Percentiles rank a stretch among this genome's conserved stretches.
Conservation (phyloP, 805 yeast species). For the Wickerhamomyces mucosus region DNA sequence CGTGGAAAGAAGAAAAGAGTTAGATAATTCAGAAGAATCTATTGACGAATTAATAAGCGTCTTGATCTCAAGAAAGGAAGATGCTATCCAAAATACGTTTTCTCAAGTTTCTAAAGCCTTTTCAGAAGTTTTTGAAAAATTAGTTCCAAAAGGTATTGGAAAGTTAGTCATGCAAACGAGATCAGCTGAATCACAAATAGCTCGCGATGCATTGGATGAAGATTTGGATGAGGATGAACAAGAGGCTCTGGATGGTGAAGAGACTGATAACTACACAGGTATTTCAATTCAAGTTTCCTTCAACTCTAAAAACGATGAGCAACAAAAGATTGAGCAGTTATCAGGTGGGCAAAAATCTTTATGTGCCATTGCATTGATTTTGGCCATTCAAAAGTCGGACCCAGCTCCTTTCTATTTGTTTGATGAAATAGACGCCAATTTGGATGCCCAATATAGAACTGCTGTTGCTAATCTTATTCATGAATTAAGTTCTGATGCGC, state of each 20-base stretch:
- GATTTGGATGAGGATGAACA: slow-evolving; percentile 15
- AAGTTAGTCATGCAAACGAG: slow-evolving; percentile 47
- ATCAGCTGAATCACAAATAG: slow-evolving; percentile 6
- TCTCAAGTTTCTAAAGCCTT: slow-evolving; percentile 68
- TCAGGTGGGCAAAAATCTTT: slow-evolving; percentile 96
- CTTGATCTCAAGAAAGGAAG: slow-evolving; percentile 69
- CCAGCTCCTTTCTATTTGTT: slow-evolving; percentile 96
- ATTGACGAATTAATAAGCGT: slow-evolving; percentile 63
- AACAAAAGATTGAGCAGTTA: slow-evolving; percentile 77
- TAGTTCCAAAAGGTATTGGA: slow-evolving; percentile 83
- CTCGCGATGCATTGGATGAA: slow-evolving; percentile 16
- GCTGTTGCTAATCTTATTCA: slow-evolving; percentile 75
- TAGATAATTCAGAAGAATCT: slow-evolving; percentile 60
- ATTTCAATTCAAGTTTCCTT: slow-evolving; percentile 84
- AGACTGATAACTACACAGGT: slow-evolving; percentile 55
- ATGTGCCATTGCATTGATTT: slow-evolving; percentile 90
- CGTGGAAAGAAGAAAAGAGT: slow-evolving; percentile 53
- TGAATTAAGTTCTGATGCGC: slow-evolving; percentile 59
- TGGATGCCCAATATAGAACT: slow-evolving; percentile 85
- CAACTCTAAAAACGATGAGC: slow-evolving; percentile 79
- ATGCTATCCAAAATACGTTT: slow-evolving; percentile 74
- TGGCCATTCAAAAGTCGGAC: slow-evolving; percentile 90
- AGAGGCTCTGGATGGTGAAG: slow-evolving; percentile 10
- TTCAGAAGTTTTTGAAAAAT: slow-evolving; percentile 59
- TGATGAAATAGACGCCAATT: slow-evolving; percentile 94